Evolutionary conservation across 2,329 filamentous ascomycete genomes (phyloP), one percentile per base, ranked within the genome.

Genomic region (Diaporthe eres): DNA sequence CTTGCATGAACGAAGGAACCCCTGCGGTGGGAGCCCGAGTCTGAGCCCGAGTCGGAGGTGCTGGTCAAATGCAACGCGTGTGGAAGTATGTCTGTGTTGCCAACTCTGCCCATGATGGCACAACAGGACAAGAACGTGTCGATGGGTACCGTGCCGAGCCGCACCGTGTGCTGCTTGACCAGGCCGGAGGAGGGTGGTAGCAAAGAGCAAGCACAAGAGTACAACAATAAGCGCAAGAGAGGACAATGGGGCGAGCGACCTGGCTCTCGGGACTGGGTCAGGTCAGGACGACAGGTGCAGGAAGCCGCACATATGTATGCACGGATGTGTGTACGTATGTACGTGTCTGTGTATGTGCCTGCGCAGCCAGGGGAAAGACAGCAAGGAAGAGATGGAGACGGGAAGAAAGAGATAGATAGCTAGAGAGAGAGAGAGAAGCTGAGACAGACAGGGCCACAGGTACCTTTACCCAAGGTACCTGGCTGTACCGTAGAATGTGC

Each of bases 1-100:
- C 78, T 77, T 83, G 82, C 81, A 83, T 83, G 81, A 81, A 82
- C 82, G 81, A 82, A 77, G 77, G 77, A 76, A 58, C 58, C 74
- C 58, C 22, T 73, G 47, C 15, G 71, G 80, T 82, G 80, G 80
- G 76, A 55, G 65, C 15, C 77, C 79, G 75, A 79, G 77, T 47
- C 60, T 44, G 47, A 55, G 58, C 42, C 71, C 17, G 58, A 65
- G 74, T 53, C 47, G 49, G 15, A 49, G 47, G 22, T 31, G 13
- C 42, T 53, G 57, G 71, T 42, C 51, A 53, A 19, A 51, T 53
- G 71, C 42, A 73, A 73, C 34, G 37, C 47, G 71, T 31, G 31
- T 73, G 28, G 28, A 28, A 34, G 44, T 55, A 13, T 55, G 63
- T 63, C 44, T 25, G 47, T 65, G 47, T 55, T 44, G 71, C 58